These are phyloP conservation scores for Solanum lycopersicoides DNA, from an alignment of 257 asterid genomes.

Conservation along the genomic window DNA sequence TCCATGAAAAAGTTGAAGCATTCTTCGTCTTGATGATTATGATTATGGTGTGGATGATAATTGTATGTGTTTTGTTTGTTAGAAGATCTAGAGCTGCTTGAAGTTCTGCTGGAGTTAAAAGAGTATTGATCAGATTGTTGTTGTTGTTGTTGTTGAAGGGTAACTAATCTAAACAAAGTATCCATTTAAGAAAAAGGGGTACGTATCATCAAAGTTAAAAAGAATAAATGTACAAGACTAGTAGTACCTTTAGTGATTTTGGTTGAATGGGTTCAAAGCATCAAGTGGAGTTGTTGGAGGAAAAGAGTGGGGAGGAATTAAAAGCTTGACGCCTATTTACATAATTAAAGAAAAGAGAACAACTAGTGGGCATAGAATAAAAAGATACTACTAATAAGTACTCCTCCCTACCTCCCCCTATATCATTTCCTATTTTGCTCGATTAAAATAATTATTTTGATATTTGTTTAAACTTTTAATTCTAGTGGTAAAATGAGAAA, in stretches of 20 bases:
- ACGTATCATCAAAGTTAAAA: slow-evolving; percentile 22
- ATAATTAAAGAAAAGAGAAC: slow-evolving; percentile 2
- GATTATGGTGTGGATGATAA: slow-evolving; percentile 8
- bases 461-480: no score
- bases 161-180: slow-evolving; percentile 88
- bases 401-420: background rate
- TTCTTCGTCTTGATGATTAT: slow-evolving; percentile 54
- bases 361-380: background rate
- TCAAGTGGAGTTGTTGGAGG: slow-evolving; percentile 21
- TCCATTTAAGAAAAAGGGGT: slow-evolving; percentile 56
- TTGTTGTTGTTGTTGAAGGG: slow-evolving; percentile 26
- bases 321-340: slow-evolving; percentile 8
- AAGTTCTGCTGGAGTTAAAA: slow-evolving; percentile 65
- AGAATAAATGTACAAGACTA: background rate
- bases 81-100: slow-evolving; percentile 73
- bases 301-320: background rate
- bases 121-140: slow-evolving; percentile 51
- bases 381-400: background rate
- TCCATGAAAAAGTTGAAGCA: slow-evolving; percentile 99
- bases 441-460: no score
- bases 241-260: slow-evolving; percentile 12
- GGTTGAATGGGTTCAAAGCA: slow-evolving; percentile 9
- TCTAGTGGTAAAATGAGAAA: background rate
- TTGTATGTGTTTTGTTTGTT: slow-evolving; percentile 23
- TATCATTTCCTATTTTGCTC: no score